A percentile compares a stretch with the other conserved stretches of the same genome.
Evolutionary conservation across 2,329 filamentous ascomycete species (phyloP).

Genomic region (Hawksworthiomyces lignivorus): DNA sequence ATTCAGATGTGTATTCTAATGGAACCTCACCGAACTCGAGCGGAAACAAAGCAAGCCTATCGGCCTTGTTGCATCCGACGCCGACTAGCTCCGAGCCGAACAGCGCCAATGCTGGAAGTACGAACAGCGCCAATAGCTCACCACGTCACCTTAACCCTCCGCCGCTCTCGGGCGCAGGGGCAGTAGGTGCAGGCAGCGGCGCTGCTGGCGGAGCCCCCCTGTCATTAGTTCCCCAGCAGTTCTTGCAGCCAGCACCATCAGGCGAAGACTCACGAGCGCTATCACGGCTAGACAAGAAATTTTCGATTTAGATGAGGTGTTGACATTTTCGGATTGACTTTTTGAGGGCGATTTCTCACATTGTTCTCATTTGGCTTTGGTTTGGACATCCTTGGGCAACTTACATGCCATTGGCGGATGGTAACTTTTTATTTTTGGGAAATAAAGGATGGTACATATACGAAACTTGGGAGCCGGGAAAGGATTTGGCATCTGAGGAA

Average conservation of each 20-base stretch:
- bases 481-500: no score
- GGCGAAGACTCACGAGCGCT: conserved; percentile 16
- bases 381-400: no score
- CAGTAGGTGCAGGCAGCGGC: background rate
- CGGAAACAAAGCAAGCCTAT: conserved; percentile 37
- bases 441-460: no score
- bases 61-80: conserved; percentile 42
- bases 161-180: background rate
- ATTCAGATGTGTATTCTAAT: conserved; percentile 24
- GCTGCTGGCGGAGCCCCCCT: background rate
- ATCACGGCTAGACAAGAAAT: conserved; percentile 21
- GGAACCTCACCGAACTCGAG: conserved; percentile 5
- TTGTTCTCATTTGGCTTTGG: no score
- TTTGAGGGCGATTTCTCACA: no score
- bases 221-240: conserved; percentile 9
- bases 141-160: conserved; percentile 28
- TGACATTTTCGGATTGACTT: no score
- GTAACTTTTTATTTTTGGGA: no score
- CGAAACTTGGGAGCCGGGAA: no score
- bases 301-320: conserved; percentile 17
- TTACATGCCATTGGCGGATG: no score
- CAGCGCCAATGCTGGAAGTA: conserved; percentile 28
- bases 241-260: conserved; percentile 14
- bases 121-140: conserved; percentile 39
- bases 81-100: conserved; percentile 36